Evolutionary conservation across 441 rosid genomes (phyloP), one percentile per base, ranked within the genome.

Genomic region (Brassica hybrid): DNA sequence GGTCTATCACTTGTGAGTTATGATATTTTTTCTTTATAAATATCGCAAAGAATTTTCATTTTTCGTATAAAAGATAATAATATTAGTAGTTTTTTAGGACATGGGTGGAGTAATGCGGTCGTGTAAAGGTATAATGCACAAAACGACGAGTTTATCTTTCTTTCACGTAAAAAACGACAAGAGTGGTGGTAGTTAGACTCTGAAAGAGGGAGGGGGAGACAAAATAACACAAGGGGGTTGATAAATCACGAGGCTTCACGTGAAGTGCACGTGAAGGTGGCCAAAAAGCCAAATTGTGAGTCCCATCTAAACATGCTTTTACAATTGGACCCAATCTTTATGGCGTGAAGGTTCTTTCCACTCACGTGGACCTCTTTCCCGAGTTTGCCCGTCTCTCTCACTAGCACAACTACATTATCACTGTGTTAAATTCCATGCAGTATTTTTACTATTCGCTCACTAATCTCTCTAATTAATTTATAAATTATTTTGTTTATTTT

Each of bases 191-290:
- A n/a, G n/a, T 60, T 59, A 23, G 65, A 9, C 65, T n/a, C 36
- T 60, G 65, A 25, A 25, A 23, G n/a, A n/a, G n/a, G n/a, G 25
- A 50, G 7, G 30, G 76, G 69, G 81, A 60, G 77, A 78, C 81
- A 78, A 65, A 65, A 71, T 25, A 77, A 64, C 38, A 64, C 62
- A 30, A 13, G 18, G 56, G 19, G 62, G 50, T 60, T 41, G 54
- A 18, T 60, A 70, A 52, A 73, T 43, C 82, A 79, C 78, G 81
- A 25, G 75, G 74, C 27, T 38, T 62, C 81, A 73, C 78, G 75
- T 78, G 77, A 78, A 78, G 58, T 21, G 81, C 81, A 78, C 77
- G 81, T 73, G 81, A 60, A 78, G 12, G 2, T 7, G 45, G 73
- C 80, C 65, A 17, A 71, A 66, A 45, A 77, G 54, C 12, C n/a